Evolutionary conservation across 2,329 filamentous ascomycete genomes (phyloP).

Genomic region (Paraphoma sp.): DNA sequence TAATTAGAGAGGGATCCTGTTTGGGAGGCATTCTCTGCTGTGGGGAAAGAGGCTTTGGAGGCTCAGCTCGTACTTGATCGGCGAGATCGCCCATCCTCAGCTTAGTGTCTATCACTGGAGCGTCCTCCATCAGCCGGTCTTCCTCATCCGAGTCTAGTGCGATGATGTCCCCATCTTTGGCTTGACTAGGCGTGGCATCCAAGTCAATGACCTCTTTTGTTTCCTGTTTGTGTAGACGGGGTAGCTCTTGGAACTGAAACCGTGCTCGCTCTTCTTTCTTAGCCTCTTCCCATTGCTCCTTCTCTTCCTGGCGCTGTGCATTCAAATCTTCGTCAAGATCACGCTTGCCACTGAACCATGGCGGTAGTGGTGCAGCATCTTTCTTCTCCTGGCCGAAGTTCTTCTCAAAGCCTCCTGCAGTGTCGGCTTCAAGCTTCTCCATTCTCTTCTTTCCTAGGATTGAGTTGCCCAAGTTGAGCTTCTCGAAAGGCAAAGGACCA

Average conservation of each 20-base stretch:
- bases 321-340: conserved; percentile 63
- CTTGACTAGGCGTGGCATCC: conserved; percentile 51
- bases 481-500: conserved; percentile 90
- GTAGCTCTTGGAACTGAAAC: conserved; percentile 69
- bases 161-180: conserved; percentile 59
- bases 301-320: conserved; percentile 51
- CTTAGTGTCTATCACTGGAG: conserved; percentile 35
- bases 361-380: conserved; percentile 69
- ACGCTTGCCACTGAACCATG: conserved; percentile 71
- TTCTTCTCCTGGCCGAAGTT: conserved; percentile 49
- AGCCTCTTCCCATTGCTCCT: conserved; percentile 61
- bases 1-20: conserved; percentile 23
- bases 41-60: conserved; percentile 40
- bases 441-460: conserved; percentile 59
- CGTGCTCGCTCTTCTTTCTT: conserved; percentile 62
- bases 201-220: conserved; percentile 56
- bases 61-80: conserved; percentile 51
- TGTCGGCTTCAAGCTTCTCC: conserved; percentile 59
- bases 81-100: conserved; percentile 53
- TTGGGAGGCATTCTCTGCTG: conserved; percentile 23
- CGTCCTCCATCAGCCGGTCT: conserved; percentile 48
- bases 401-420: conserved; percentile 71
- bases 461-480: conserved; percentile 71
- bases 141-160: conserved; percentile 69
- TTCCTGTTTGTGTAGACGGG: conserved; percentile 64